These are phyloP conservation scores for Apiospora phragmitis DNA, from an alignment of 2,329 filamentous ascomycete species.

Conservation along the genomic window DNA sequence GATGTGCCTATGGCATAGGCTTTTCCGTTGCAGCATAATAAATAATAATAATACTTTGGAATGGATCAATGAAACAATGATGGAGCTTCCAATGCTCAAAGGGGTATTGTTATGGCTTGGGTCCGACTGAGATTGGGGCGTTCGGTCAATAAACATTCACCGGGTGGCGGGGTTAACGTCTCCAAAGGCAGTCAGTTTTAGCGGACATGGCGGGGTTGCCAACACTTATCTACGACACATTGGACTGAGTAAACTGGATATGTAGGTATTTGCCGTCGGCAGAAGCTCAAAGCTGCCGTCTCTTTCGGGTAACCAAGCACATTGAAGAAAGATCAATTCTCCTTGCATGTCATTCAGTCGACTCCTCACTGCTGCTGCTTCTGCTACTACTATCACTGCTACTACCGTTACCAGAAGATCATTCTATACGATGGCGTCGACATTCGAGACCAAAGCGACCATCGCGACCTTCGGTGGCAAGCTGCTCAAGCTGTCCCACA, in stretches of 20 bases:
- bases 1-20: not conserved
- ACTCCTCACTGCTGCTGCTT: not conserved
- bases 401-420: not conserved
- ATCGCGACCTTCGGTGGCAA: slow-evolving; percentile 93
- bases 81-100: too few species aligned
- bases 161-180: not conserved
- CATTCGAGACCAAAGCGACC: slow-evolving; percentile 82
- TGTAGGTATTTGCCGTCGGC: not conserved
- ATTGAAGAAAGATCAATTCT: not conserved
- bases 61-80: too few species aligned
- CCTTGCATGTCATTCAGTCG: not conserved
- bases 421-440: slow-evolving; percentile 58
- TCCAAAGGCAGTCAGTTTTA: slow-evolving; percentile 1
- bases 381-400: not conserved
- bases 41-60: too few species aligned
- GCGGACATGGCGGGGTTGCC: slow-evolving; percentile 5
- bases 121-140: not conserved
- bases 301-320: not conserved
- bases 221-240: slow-evolving; percentile 2
- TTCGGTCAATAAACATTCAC: not conserved
- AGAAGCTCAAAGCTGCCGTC: not conserved
- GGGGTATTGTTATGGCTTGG: not conserved
- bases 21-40: not conserved
- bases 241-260: not conserved
- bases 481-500: slow-evolving; percentile 90